phyloP scores from a whole-genome alignment of 805 yeast genomes.

The Saccharomyces jurei region DNA sequence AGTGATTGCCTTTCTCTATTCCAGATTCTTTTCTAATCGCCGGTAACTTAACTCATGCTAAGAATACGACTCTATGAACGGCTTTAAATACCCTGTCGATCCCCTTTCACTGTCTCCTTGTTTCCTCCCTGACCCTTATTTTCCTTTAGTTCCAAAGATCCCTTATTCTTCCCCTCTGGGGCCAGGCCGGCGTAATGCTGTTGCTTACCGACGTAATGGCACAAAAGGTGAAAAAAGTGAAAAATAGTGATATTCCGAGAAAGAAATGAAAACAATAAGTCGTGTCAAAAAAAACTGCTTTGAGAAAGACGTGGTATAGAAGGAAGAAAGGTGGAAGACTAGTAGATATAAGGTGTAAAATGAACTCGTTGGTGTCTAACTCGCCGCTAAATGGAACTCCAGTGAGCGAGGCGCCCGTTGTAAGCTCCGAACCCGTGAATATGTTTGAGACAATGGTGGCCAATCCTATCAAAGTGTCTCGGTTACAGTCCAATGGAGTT shows the following conservation, averaged over 20 bases:
- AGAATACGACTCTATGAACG: neutral
- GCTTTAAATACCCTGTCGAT: neutral
- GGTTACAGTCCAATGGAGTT: constrained; percentile 26
- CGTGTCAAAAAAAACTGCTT: neutral
- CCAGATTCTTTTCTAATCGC: neutral
- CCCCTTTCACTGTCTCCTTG: neutral
- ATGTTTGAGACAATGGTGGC: constrained; percentile 21
- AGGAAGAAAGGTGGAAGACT: neutral
- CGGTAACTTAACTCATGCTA: neutral
- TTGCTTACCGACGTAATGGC: neutral
- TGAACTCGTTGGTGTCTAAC: neutral
- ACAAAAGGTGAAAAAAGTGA: neutral
- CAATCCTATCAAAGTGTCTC: constrained; percentile 23
- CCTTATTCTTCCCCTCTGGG: neutral
- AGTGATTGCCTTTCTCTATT: neutral
- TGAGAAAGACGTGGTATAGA: neutral
- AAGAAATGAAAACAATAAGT: neutral
- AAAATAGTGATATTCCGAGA: neutral
- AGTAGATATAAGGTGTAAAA: neutral
- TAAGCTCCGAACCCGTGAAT: constrained; percentile 3
- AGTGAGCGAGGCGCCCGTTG: neutral
- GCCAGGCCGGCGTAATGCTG: neutral
- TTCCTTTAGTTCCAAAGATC: neutral
- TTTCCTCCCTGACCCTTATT: neutral
- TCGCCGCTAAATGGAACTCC: neutral